These are phyloP conservation scores for Trematosphaeria pertusa DNA, from an alignment of 2,329 filamentous ascomycete species.

Conservation along the genomic window DNA sequence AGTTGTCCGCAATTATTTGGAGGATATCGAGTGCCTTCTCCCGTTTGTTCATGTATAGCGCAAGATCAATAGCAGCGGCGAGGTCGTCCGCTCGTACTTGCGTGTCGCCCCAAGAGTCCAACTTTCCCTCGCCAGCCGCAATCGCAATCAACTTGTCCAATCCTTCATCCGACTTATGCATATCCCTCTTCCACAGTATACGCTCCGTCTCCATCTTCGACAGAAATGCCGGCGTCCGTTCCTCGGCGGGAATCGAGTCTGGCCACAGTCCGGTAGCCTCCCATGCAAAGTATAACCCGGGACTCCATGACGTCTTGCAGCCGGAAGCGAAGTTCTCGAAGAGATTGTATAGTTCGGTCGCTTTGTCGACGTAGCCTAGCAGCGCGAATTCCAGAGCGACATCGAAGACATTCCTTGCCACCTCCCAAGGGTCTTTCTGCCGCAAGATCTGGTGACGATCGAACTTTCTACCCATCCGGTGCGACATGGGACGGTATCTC, in stretches of 20 bases:
- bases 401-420: conserved; percentile 21
- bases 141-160: conserved; percentile 16
- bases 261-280: conserved; percentile 22
- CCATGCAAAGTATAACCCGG: conserved; percentile 27
- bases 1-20: conserved; percentile 22
- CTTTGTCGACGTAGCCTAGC: conserved; percentile 20
- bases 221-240: conserved; percentile 18
- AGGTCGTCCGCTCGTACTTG: conserved; percentile 18
- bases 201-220: conserved; percentile 23
- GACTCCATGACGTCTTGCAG: conserved; percentile 22
- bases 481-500: conserved; percentile 11
- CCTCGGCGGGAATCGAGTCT: conserved; percentile 16
- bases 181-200: conserved; percentile 24
- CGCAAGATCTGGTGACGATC: conserved; percentile 19
- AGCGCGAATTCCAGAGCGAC: conserved; percentile 25
- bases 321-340: conserved; percentile 11
- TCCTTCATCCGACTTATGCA: conserved; percentile 15
- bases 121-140: conserved; percentile 15
- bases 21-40: conserved; percentile 24
- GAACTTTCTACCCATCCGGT: conserved; percentile 24
- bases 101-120: conserved; percentile 13
- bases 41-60: conserved; percentile 15
- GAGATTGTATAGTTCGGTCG: conserved; percentile 19
- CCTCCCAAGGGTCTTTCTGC: conserved; percentile 21
- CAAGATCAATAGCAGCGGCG: conserved; percentile 23